These are phyloP conservation scores for Hemileccinum impolitum DNA, from an alignment of 768 basidiomycete species.

Conservation along the genomic window DNA sequence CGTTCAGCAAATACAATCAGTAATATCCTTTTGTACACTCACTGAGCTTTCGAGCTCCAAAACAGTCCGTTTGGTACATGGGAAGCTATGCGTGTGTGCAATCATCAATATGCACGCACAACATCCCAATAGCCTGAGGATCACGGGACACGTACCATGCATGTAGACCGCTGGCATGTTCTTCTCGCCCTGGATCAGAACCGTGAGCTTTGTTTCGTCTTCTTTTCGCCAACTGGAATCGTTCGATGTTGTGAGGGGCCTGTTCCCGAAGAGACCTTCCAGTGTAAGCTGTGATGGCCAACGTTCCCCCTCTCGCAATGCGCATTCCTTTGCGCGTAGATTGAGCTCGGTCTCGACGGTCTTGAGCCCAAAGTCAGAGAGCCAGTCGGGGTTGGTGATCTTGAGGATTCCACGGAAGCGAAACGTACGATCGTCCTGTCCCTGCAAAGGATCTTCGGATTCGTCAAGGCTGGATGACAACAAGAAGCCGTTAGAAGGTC, in stretches of 20 bases:
- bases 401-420: conserved; percentile 51
- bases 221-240: conserved; percentile 15
- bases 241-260: conserved; percentile 12
- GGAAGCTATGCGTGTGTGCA: conserved; percentile 20
- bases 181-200: conserved; percentile 43
- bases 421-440: conserved; percentile 33
- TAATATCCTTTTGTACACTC: neutral
- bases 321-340: conserved; percentile 33
- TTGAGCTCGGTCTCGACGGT: conserved; percentile 44
- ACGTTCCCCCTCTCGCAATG: conserved; percentile 19
- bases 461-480: conserved; percentile 41
- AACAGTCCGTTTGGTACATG: conserved; percentile 29
- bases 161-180: conserved; percentile 39
- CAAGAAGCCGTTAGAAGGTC: neutral
- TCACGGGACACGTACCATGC: conserved; percentile 28
- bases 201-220: conserved; percentile 29
- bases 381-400: conserved; percentile 45
- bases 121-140: neutral
- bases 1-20: conserved; percentile 4
- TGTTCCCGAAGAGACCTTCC: conserved; percentile 29
- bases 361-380: conserved; percentile 43
- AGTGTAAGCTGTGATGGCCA: conserved; percentile 34
- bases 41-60: conserved; percentile 31
- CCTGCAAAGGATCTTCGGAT: conserved; percentile 38
- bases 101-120: neutral